Conservation (phyloP, 2,329 filamentous ascomycete genomes). For the Graphilbum sp. region DNA sequence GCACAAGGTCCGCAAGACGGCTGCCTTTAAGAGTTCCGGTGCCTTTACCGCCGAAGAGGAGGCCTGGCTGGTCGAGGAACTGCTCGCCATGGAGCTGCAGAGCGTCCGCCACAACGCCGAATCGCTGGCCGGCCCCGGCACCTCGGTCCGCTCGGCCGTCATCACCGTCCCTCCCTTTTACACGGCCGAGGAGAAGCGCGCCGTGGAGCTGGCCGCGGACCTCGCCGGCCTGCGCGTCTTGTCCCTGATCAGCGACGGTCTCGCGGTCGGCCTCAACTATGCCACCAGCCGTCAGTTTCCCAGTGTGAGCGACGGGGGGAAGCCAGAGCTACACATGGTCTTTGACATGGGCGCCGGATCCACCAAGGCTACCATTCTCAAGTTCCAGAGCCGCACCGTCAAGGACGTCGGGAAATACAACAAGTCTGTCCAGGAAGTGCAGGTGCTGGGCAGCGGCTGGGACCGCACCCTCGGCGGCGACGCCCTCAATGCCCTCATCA, state of each 20-base stretch:
- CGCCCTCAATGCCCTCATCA: conserved; percentile 69
- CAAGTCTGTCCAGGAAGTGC: conserved; percentile 94
- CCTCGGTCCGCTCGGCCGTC: conserved; percentile 62
- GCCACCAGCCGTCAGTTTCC: conserved; percentile 84
- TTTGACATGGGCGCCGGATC: conserved; percentile 98
- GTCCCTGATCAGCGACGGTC: conserved; percentile 70
- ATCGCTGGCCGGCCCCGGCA: conserved; percentile 58
- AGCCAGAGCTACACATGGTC: conserved; percentile 81
- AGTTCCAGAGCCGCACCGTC: conserved; percentile 74
- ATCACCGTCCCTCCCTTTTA: conserved; percentile 86
- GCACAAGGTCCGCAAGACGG: conserved; percentile 46
- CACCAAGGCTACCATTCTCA: conserved; percentile 74
- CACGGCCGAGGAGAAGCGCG: conserved; percentile 76
- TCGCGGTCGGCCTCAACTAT: conserved; percentile 90
- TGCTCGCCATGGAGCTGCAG: conserved; percentile 91
- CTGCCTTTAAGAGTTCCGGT: conserved; percentile 62
- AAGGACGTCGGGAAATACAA: conserved; percentile 90
- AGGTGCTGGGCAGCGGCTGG: conserved; percentile 74
- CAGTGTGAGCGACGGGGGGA: conserved; percentile 62
- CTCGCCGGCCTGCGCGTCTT: conserved; percentile 79
- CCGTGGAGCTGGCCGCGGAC: conserved; percentile 68
- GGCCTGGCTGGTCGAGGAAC: conserved; percentile 69
- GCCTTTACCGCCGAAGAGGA: conserved; percentile 46
- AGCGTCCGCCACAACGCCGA: conserved; percentile 84
- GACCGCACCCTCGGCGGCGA: conserved; percentile 84